Conservation (phyloP, 1,284 basidiomycete species). For the Amylostereum areolatum region DNA sequence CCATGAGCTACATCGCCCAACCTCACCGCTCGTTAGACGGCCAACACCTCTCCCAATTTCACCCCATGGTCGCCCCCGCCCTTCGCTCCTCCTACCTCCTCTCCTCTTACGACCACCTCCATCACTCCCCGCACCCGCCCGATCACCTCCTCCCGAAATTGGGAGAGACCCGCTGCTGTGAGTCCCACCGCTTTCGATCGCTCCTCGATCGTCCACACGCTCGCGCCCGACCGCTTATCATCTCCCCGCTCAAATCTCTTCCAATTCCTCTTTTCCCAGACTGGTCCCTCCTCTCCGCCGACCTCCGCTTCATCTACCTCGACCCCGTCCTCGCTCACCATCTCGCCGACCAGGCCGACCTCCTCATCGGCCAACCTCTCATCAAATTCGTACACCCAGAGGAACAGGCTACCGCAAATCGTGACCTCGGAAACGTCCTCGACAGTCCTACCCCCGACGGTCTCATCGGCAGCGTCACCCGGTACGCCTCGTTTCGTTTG, state of each 20-base stretch:
- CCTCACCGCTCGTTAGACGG: conserved; percentile 9
- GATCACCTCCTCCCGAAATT: conserved; percentile 40
- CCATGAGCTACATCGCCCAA: conserved; percentile 3
- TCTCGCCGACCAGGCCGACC: conserved; percentile 64
- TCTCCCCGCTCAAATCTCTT: conserved; percentile 14
- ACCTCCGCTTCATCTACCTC: conserved; percentile 81
- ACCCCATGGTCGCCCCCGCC: conserved; percentile 14
- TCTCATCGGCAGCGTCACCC: conserved; percentile 87
- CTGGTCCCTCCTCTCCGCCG: conserved; percentile 68
- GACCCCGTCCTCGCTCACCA: conserved; percentile 82
- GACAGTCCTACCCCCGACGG: conserved; percentile 75
- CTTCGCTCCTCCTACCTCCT: conserved; percentile 7
- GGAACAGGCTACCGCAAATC: conserved; percentile 73
- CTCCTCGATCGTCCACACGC: conserved; percentile 27
- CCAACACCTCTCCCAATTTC: conserved; percentile 19
- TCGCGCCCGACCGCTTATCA: conserved; percentile 12
- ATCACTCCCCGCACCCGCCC: conserved; percentile 12
- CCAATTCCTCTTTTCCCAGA: conserved; percentile 32
- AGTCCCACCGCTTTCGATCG: conserved; percentile 31
- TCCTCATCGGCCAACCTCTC: conserved; percentile 71
- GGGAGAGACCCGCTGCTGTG: conserved; percentile 71
- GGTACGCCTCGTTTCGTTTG: conserved; percentile 40
- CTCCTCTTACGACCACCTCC: neutral
- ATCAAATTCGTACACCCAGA: conserved; percentile 88
- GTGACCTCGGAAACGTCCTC: conserved; percentile 76